A percentile compares a stretch with the other conserved stretches of the same genome.
phyloP scores from a whole-genome alignment of 768 basidiomycete genomes.

The Leccinum obscurum region DNA sequence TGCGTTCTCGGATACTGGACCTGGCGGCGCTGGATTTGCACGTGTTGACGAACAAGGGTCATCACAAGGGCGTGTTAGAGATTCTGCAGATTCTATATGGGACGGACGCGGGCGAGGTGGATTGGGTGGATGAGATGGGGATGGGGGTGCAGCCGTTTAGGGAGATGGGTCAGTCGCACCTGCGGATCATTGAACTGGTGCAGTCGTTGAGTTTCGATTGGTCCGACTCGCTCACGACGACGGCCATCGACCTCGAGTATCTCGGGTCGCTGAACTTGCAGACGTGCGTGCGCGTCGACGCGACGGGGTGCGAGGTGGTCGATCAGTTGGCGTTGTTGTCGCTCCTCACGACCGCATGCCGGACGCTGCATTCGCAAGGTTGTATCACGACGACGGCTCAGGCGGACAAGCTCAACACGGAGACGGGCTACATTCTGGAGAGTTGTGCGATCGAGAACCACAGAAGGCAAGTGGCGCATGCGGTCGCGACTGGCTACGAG shows the following conservation, averaged over 20 bases:
- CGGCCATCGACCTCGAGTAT: slow-evolving; percentile 61
- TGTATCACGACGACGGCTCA: slow-evolving; percentile 61
- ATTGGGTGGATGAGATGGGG: slow-evolving; percentile 40
- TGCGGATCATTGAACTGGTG: slow-evolving; percentile 85
- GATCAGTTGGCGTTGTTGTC: slow-evolving; percentile 70
- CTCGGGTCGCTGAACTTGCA: slow-evolving; percentile 66
- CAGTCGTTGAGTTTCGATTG: slow-evolving; percentile 88
- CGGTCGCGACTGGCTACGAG: slow-evolving; percentile 69
- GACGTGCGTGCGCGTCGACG: slow-evolving; percentile 65
- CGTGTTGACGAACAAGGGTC: slow-evolving; percentile 75
- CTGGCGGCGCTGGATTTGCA: slow-evolving; percentile 87
- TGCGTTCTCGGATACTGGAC: slow-evolving; percentile 85
- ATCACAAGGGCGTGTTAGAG: slow-evolving; percentile 69
- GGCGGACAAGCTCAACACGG: slow-evolving; percentile 62
- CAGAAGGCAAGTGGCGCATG: slow-evolving; percentile 74
- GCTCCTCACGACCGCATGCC: slow-evolving; percentile 60
- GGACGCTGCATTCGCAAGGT: slow-evolving; percentile 66
- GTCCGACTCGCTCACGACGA: slow-evolving; percentile 69
- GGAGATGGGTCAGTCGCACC: slow-evolving; percentile 78
- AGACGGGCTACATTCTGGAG: slow-evolving; percentile 75
- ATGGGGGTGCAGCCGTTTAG: slow-evolving; percentile 54
- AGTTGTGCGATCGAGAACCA: slow-evolving; percentile 89
- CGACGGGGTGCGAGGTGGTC: slow-evolving; percentile 78
- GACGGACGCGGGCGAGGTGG: slow-evolving; percentile 43
- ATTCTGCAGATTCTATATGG: slow-evolving; percentile 83